These are phyloP conservation scores for Bryoglossum gracile DNA, from an alignment of 495 filamentous ascomycete genomes.

Conservation along the genomic window DNA sequence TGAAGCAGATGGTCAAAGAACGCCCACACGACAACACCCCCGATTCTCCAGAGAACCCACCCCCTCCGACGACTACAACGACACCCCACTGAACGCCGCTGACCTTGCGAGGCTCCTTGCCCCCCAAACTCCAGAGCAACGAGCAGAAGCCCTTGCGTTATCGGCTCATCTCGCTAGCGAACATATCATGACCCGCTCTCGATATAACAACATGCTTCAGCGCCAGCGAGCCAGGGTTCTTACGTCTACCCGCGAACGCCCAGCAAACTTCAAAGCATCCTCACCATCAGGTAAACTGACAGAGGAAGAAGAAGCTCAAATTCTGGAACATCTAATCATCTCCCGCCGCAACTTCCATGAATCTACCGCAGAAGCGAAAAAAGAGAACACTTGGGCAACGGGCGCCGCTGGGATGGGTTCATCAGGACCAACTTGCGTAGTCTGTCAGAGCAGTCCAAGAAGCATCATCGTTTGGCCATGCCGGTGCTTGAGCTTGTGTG, in stretches of 20 bases:
- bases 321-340: constrained; percentile 79
- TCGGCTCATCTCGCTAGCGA: constrained; percentile 68
- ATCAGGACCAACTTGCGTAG: constrained; percentile 81
- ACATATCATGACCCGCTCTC: constrained; percentile 72
- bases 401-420: constrained; percentile 65
- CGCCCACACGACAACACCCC: constrained; percentile 55
- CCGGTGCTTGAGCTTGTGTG: constrained; percentile 85
- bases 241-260: constrained; percentile 36
- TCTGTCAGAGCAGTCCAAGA: constrained; percentile 81
- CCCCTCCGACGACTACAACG: constrained; percentile 55
- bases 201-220: constrained; percentile 58
- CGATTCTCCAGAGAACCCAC: constrained; percentile 47
- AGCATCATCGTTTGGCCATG: constrained; percentile 96
- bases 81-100: constrained; percentile 54
- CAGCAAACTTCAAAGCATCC: constrained; percentile 17
- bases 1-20: constrained; percentile 56
- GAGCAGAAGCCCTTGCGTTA: constrained; percentile 72
- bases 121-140: constrained; percentile 68
- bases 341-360: constrained; percentile 38
- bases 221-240: constrained; percentile 61
- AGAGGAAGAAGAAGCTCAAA: constrained; percentile 65
- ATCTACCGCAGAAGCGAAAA: constrained; percentile 4
- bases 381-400: constrained; percentile 42
- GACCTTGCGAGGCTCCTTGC: constrained; percentile 78
- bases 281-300: constrained; percentile 36